Evolutionary conservation across 495 filamentous ascomycete genomes (phyloP).

Genomic region (Hyaloscypha hepaticicola): DNA sequence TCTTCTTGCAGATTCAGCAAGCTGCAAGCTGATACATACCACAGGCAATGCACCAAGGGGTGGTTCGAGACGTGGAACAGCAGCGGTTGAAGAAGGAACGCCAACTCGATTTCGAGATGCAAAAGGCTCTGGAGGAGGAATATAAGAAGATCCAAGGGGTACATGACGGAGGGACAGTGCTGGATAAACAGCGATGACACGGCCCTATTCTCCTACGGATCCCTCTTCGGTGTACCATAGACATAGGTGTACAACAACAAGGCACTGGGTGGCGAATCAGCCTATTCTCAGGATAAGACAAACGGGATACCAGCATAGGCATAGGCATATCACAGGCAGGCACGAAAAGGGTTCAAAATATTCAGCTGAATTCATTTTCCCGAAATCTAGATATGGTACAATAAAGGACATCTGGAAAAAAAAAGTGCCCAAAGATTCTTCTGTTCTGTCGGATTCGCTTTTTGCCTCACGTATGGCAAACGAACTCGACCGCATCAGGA

Average conservation of each 20-base stretch:
- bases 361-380: conserved; percentile 1
- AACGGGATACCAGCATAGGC: not conserved
- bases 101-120: conserved; percentile 91
- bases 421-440: not conserved
- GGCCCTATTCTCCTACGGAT: not conserved
- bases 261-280: conserved; percentile 18
- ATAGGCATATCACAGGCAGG: not conserved
- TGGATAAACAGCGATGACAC: conserved; percentile 15
- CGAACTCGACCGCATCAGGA: not conserved
- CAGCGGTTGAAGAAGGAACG: conserved; percentile 85
- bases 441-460: not conserved
- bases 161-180: conserved; percentile 32
- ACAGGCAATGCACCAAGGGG: conserved; percentile 94
- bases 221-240: conserved; percentile 9
- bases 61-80: conserved; percentile 92
- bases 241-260: conserved; percentile 2
- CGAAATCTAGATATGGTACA: conserved; percentile 25
- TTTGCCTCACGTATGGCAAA: conserved; percentile 7
- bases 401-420: not conserved
- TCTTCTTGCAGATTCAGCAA: not conserved
- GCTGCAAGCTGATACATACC: conserved; percentile 18
- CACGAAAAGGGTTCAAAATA: not conserved
- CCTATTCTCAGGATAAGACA: not conserved
- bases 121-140: conserved; percentile 79
- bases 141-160: conserved; percentile 81